Percentiles rank a stretch among this genome's conserved stretches.
Evolutionary conservation across 2,329 filamentous ascomycete species (phyloP).

Genomic region (Emericellopsis cladophorae): DNA sequence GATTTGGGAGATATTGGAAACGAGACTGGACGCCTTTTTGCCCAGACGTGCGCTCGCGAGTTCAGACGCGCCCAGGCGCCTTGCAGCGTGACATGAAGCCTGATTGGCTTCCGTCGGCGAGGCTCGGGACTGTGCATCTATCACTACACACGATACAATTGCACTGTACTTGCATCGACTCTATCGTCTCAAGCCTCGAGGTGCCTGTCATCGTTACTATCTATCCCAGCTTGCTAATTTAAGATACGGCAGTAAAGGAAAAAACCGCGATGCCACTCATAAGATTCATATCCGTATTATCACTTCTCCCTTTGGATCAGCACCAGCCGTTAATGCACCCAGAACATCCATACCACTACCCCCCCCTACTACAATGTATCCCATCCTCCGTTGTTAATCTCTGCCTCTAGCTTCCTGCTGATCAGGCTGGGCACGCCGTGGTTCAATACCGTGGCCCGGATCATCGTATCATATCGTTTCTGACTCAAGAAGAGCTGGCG

Average conservation of each 20-base stretch:
- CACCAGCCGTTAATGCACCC: too few species aligned
- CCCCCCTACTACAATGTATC: slow-evolving; percentile 43
- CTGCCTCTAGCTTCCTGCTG: slow-evolving; percentile 78
- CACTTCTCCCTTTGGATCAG: too few species aligned
- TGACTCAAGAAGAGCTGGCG: slow-evolving; percentile 89
- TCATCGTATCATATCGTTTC: slow-evolving; percentile 79
- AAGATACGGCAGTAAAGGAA: too few species aligned
- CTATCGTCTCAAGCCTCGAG: not conserved
- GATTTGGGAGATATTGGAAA: not conserved
- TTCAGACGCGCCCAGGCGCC: not conserved
- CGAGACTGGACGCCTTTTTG: not conserved
- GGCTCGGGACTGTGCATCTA: not conserved
- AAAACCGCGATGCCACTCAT: too few species aligned
- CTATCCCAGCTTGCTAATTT: too few species aligned
- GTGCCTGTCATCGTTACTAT: too few species aligned
- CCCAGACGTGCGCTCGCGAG: too few species aligned
- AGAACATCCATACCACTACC: too few species aligned
- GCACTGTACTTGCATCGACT: slow-evolving; percentile 3
- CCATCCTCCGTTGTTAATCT: slow-evolving; percentile 97
- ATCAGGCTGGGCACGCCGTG: slow-evolving; percentile 85
- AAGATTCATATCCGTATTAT: too few species aligned
- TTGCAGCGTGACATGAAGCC: too few species aligned
- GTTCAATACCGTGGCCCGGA: slow-evolving; percentile 74
- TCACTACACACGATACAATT: not conserved
- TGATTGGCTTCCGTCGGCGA: not conserved